Conservation (phyloP, 345 rosid species). For the Tarenaya hassleriana region DNA sequence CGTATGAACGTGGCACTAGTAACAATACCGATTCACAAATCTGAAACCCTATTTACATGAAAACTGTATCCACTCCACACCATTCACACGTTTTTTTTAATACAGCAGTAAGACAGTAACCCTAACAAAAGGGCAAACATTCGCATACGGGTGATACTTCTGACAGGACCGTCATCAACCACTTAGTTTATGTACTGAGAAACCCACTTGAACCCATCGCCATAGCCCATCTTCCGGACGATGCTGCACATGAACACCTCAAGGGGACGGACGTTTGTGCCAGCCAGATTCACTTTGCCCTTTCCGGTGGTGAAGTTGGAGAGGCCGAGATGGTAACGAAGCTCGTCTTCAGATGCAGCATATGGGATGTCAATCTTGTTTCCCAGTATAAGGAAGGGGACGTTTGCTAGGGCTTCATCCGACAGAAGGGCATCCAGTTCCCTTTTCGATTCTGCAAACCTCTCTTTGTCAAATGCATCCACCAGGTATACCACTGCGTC, state of each 20-base stretch:
- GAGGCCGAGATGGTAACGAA: slow-evolving; percentile 52
- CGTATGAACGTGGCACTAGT: too few relatives aligned
- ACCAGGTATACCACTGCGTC: slow-evolving; percentile 64
- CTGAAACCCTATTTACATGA: not conserved
- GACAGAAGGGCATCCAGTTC: too few relatives aligned
- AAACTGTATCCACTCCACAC: too few relatives aligned
- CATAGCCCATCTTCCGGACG: slow-evolving; percentile 59
- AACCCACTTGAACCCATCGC: slow-evolving; percentile 59
- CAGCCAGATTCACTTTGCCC: slow-evolving; percentile 44
- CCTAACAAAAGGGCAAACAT: not conserved
- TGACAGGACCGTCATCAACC: too few relatives aligned
- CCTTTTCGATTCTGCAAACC: too few relatives aligned
- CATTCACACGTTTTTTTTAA: slow-evolving; percentile 5
- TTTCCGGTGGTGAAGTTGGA: slow-evolving; percentile 55
- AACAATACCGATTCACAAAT: slow-evolving; percentile 21
- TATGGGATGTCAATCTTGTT: too few relatives aligned
- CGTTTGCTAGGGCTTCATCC: too few relatives aligned
- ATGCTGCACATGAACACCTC: slow-evolving; percentile 74
- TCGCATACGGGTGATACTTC: too few relatives aligned
- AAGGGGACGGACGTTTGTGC: slow-evolving; percentile 53
- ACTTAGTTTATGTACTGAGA: slow-evolving; percentile 55
- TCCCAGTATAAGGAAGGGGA: too few relatives aligned
- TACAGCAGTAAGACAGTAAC: not conserved
- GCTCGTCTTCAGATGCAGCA: slow-evolving; percentile 66
- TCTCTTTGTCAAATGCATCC: slow-evolving; percentile 63